Evolutionary conservation across 306 rosid species (phyloP).

Genomic region (Carpinus fangiana): DNA sequence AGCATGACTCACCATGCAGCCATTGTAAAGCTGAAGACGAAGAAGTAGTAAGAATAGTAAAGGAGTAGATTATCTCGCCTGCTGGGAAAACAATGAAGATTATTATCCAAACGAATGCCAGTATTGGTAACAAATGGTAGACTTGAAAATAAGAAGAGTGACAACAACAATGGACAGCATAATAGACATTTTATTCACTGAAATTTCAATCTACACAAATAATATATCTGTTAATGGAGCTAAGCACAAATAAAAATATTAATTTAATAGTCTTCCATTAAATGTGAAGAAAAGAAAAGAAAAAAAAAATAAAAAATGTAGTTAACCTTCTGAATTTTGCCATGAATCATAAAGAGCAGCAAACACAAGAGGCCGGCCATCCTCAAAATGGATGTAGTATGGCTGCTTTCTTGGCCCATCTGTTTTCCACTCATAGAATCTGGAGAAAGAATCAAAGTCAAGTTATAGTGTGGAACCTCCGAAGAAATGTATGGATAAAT

Average conservation of each 20-base stretch:
- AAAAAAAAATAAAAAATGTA: background rate
- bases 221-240: background rate
- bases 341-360: conserved; percentile 92
- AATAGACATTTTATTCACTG: background rate
- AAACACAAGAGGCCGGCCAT: conserved; percentile 79
- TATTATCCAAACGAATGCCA: background rate
- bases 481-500: background rate
- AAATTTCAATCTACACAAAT: background rate
- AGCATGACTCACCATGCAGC: conserved; percentile 75
- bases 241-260: background rate
- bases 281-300: too few relatives aligned
- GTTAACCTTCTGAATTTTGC: conserved; percentile 72
- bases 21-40: conserved; percentile 79
- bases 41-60: conserved; percentile 74
- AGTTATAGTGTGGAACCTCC: background rate
- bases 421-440: conserved; percentile 95
- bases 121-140: background rate
- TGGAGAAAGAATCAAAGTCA: conserved; percentile 14
- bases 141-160: background rate
- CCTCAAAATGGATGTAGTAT: conserved; percentile 80
- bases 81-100: conserved; percentile 20
- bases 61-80: conserved; percentile 70
- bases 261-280: background rate
- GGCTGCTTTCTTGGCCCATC: conserved; percentile 92
- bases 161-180: background rate